A percentile compares a stretch with the other conserved stretches of the same genome.
Evolutionary conservation across 257 asterid species (phyloP).

Genomic region (Solanum bulbocastanum): DNA sequence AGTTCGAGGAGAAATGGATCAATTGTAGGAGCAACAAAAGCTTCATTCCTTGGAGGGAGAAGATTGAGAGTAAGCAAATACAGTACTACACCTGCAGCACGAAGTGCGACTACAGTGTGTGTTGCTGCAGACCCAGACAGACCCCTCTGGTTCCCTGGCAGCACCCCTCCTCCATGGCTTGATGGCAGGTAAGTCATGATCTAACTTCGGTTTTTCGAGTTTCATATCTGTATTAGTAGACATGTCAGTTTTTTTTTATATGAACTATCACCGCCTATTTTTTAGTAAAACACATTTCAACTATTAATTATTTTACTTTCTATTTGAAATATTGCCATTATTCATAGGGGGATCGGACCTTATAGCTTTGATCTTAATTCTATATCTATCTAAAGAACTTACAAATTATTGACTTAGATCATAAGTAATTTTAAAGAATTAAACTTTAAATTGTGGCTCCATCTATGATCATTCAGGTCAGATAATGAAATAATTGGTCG

Average conservation of each 20-base stretch:
- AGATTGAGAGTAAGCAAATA: constrained; percentile 49
- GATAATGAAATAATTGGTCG: background rate
- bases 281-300: too few species aligned
- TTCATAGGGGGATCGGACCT: too few species aligned
- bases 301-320: background rate
- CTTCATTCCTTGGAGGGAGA: constrained; percentile 70
- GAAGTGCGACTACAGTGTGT: background rate
- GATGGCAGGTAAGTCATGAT: constrained; percentile 69
- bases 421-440: too few species aligned
- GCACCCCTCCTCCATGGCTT: constrained; percentile 96
- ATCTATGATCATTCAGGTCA: too few species aligned
- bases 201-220: too few species aligned
- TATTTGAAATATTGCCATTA: background rate
- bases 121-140: constrained; percentile 76
- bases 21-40: constrained; percentile 47
- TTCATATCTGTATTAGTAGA: background rate
- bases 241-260: too few species aligned
- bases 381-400: too few species aligned
- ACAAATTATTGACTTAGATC: too few species aligned
- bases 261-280: too few species aligned
- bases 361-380: too few species aligned
- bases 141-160: constrained; percentile 99
- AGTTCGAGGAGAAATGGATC: constrained; percentile 64
- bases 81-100: constrained; percentile 19
- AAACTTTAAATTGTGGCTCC: too few species aligned